Conservation (phyloP, 202 grass and related monocot genomes). For the Dendrocalamus latiflorus region DNA sequence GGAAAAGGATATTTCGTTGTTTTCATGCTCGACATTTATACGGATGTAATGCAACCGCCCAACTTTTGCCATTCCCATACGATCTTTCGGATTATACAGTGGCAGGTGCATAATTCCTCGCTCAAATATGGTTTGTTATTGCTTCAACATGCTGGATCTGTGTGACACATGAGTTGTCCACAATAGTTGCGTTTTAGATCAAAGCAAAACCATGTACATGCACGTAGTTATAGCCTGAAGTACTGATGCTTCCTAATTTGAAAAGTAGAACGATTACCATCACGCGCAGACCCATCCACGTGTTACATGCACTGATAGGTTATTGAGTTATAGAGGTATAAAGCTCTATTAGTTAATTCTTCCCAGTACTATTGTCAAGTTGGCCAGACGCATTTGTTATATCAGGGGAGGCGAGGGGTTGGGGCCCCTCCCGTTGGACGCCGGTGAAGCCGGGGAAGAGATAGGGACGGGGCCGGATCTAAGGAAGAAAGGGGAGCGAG, state of each 20-base stretch:
- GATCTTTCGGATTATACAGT: background rate
- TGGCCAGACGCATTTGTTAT: background rate
- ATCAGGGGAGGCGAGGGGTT: no score
- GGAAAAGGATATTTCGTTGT: background rate
- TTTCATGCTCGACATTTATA: background rate
- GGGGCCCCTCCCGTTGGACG: no score
- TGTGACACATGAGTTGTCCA: background rate
- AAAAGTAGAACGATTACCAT: background rate
- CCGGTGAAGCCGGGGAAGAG: no score
- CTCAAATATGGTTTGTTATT: background rate
- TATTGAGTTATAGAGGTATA: no score
- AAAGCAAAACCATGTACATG: background rate
- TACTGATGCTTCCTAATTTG: background rate
- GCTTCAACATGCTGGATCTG: background rate
- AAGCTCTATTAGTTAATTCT: background rate
- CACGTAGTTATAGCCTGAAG: background rate
- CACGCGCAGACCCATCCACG: background rate
- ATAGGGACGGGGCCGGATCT: no score
- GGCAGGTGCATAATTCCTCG: background rate
- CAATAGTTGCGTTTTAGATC: background rate
- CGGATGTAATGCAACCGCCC: background rate
- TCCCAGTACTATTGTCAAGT: background rate
- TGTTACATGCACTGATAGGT: no score
- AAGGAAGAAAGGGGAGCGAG: no score
- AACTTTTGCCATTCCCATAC: background rate